phyloP scores from a whole-genome alignment of 768 basidiomycete species.

The Boletus subparvulus region DNA sequence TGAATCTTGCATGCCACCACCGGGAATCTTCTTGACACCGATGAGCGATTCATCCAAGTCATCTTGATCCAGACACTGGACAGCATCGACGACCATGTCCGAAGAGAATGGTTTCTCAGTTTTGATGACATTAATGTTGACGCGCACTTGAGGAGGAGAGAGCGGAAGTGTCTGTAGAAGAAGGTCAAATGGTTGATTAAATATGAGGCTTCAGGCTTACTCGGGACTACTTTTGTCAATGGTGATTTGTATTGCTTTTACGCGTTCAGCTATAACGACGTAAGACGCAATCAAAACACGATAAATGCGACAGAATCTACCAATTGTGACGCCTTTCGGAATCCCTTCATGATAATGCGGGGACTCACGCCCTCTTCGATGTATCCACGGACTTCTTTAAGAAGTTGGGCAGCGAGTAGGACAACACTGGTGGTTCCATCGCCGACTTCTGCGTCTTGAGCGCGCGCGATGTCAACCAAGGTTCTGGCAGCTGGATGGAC shows the following conservation, averaged over 20 bases:
- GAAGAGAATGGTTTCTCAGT: conserved; percentile 99
- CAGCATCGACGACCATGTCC: conserved; percentile 97
- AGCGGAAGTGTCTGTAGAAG: conserved; percentile 75
- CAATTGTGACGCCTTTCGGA: conserved; percentile 81
- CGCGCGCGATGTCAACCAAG: conserved; percentile 96
- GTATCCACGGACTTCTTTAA: conserved; percentile 88
- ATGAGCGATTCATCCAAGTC: conserved; percentile 95
- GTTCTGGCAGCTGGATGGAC: conserved; percentile 97
- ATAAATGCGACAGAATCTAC: conserved; percentile 44
- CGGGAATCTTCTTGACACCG: conserved; percentile 96
- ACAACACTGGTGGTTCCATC: conserved; percentile 98
- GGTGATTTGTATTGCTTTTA: conserved; percentile 85
- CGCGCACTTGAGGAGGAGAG: conserved; percentile 93
- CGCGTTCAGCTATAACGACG: conserved; percentile 63
- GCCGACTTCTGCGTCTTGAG: conserved; percentile 97
- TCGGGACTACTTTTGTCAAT: conserved; percentile 88
- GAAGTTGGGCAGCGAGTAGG: conserved; percentile 86
- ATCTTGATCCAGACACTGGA: conserved; percentile 86
- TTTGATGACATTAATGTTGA: conserved; percentile 99
- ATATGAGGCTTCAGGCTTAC: conserved; percentile 48
- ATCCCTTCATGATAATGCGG: conserved; percentile 97
- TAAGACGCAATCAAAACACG: conserved; percentile 8
- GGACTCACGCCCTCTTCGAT: conserved; percentile 98
- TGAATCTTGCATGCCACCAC: conserved; percentile 97
- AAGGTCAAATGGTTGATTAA: conserved; percentile 5